A percentile compares a stretch with the other conserved stretches of the same genome.
Evolutionary conservation across 2,329 filamentous ascomycete species (phyloP).

Genomic region (Cryphonectria nitschkei): DNA sequence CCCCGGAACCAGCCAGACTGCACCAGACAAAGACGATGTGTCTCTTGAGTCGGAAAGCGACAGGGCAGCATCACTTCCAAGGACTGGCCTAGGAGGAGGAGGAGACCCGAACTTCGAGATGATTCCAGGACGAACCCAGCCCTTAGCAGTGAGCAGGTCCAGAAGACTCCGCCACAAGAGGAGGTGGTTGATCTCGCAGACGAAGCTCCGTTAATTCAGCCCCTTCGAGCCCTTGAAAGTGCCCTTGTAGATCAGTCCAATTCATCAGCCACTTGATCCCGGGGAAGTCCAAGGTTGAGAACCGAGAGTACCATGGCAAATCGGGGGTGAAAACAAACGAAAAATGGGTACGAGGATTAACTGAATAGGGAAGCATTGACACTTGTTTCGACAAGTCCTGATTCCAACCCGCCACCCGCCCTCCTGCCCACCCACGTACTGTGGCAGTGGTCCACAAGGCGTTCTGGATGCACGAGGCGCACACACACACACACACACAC

Average conservation of each 20-base stretch:
- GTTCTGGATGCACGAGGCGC: not conserved
- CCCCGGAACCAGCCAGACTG: conserved; percentile 7
- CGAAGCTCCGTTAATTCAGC: not conserved
- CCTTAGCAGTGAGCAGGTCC: not conserved
- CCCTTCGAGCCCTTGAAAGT: not conserved
- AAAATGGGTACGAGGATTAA: not conserved
- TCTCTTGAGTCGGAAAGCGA: not conserved
- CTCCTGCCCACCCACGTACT: not conserved
- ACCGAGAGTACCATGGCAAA: not conserved
- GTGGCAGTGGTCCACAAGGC: not conserved
- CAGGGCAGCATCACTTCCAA: not conserved
- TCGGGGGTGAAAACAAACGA: not conserved
- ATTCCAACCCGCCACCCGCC: conserved; percentile 1
- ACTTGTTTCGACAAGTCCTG: conserved; percentile 6
- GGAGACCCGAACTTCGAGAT: not conserved
- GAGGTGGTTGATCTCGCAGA: not conserved
- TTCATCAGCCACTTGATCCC: not conserved
- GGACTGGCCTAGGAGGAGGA: not conserved
- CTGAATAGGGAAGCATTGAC: conserved; percentile 11
- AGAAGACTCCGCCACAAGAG: not conserved
- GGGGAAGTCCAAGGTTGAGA: not conserved
- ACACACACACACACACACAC: not conserved
- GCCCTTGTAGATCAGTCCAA: not conserved
- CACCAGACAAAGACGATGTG: conserved; percentile 1
- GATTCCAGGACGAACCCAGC: too few relatives aligned